Conservation (phyloP, 768 basidiomycete genomes). For the Gymnopilus dilepis region DNA sequence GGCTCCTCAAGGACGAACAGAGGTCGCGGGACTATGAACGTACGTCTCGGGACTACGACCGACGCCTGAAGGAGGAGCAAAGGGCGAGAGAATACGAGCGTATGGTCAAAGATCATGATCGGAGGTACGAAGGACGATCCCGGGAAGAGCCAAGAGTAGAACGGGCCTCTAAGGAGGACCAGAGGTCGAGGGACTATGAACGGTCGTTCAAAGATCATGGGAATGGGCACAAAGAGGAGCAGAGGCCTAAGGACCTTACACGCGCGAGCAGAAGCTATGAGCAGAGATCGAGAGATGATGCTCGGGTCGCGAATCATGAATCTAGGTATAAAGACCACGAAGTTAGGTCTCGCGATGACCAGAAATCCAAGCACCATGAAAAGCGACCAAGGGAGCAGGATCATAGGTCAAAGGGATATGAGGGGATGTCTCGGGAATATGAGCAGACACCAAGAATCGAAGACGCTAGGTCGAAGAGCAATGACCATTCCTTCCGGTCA, state of each 20-base stretch:
- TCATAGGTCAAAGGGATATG: slow-evolving; percentile 16
- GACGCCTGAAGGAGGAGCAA: slow-evolving; percentile 7
- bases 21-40: slow-evolving; percentile 20
- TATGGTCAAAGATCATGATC: not conserved
- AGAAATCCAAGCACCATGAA: slow-evolving; percentile 3
- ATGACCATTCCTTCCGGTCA: slow-evolving; percentile 14
- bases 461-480: slow-evolving; percentile 15
- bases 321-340: not conserved
- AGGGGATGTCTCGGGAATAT: slow-evolving; percentile 11
- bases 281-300: slow-evolving; percentile 2
- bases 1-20: not conserved
- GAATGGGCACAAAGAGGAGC: slow-evolving; percentile 2
- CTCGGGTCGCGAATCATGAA: not conserved
- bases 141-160: slow-evolving; percentile 15
- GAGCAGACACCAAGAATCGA: slow-evolving; percentile 12
- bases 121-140: not conserved
- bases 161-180: slow-evolving; percentile 1
- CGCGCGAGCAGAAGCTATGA: slow-evolving; percentile 13
- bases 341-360: slow-evolving; percentile 2
- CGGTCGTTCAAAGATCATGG: slow-evolving; percentile 6
- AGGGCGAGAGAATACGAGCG: slow-evolving; percentile 10
- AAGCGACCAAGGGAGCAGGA: slow-evolving; percentile 14
- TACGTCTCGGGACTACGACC: slow-evolving; percentile 16
- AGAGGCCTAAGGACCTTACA: slow-evolving; percentile 11
- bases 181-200: slow-evolving; percentile 15